Evolutionary conservation across 257 asterid genomes (phyloP), one percentile per base, ranked within the genome.

Genomic region (Solanum peruvianum): DNA sequence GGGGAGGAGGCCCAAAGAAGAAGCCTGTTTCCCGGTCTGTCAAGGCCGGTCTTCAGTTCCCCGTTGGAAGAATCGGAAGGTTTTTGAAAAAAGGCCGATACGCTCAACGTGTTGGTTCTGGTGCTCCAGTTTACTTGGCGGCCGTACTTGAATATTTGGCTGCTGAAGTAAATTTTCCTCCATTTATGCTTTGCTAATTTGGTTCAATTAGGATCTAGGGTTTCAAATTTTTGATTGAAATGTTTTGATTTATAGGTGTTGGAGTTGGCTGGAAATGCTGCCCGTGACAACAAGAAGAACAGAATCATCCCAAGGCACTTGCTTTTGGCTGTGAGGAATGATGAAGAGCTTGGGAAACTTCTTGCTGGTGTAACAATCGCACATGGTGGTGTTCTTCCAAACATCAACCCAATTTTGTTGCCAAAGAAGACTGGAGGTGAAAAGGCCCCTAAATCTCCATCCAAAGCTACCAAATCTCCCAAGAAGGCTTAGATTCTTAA

Each of bases 31-130:
- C 93, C 41, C 88, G 91, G 35, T 91, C 93, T 3, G 83, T 84
- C 0, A 87, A 83, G n/a, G 93, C 93, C 44, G 93, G 93, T 6
- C 88, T 91, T 39, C 93, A 91, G 27, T 91, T 91, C n/a, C 93
- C 93, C 27, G 93, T 91, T 14, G 93, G 93, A 7, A 91, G 93
- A 86, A 91, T 91, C 31, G 92, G 92, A 29, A 90, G 93, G 16
- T 89, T 73, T 78, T 44, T 91, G 88, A 91, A 91, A 66, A 91
- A 89, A 29, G 93, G 93, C 13, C 87, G 91, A 2, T 91, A 89
- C 25, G 78, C 92, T 12, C 64, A 89, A 25, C 91, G 93, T 1
- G 93, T 91, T 35, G 93, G 93, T 4, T 52, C 88, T 9, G 93
- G 93, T 20, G 93, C 93, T 75, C 91, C 93, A 3, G 93, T 91